Base-by-base conservation (phyloP, 768 basidiomycete genomes). In the Gymnopilus dilepis region DNA sequence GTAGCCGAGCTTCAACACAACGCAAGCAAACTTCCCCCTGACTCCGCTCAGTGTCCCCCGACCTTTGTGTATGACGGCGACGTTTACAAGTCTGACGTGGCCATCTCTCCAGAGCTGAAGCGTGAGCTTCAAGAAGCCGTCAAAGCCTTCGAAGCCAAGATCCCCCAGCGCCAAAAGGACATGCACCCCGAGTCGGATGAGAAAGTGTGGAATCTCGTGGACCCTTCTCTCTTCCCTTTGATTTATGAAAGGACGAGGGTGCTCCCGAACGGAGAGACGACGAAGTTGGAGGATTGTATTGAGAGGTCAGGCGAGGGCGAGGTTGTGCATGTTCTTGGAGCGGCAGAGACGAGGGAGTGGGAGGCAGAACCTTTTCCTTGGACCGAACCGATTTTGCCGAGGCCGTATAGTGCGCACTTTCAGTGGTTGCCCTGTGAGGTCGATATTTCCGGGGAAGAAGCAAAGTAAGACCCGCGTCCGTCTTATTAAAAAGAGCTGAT, bases 111-210 rank as follows among this genome's bases (percentile, higher is more conserved):
- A 4, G 56, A 69, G 8, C 45, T 77, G 17, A 68, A 66, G 19
- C 40, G 61, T 6, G 62, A 53, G 26, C 68, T 80, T 8, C 65
- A 72, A 12, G 41, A 64, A 5, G 75, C 66, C 15, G 66, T 73
- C n/a, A 58, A 42, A 4, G 22, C 56, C 7, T 77, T 82, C 33
- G 78, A 83, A 60, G 63, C 73, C 45, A 70, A 47, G 13, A 66
- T 78, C 5, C 73, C 77, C 0, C 76, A 74, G 4, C 67, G 68
- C 0, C 28, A 70, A 52, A 77, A 74, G 33, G 82, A 83, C 65
- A 83, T 81, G 82, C 81, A 82, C 62, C 82, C 82, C 5, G 71
- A 74, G 1, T 78, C 79, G 0, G 71, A 82, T 60, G 67, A 72
- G 5, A 76, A 76, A 51, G 81, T 83, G 0, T 75, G 80, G 40